Conservation (phyloP, 225 moss, liverwort and hornwort species). For the Rhytidiadelphus loreus region DNA sequence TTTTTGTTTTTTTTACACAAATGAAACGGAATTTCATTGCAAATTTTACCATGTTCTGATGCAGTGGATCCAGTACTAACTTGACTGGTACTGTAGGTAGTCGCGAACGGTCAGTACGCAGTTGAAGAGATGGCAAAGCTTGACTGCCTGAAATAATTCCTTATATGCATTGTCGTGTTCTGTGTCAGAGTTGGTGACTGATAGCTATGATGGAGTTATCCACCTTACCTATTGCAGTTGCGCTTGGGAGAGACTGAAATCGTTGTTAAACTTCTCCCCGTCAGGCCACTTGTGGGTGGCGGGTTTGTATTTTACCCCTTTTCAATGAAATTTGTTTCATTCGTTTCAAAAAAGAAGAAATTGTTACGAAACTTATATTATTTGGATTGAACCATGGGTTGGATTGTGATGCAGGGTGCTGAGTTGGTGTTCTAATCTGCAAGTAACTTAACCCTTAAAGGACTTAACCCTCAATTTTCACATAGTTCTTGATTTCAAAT, state of each 20-base stretch:
- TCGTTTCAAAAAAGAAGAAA: too few relatives aligned
- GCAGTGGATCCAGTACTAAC: neutral
- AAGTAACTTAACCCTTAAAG: neutral
- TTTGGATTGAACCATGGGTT: neutral
- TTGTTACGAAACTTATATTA: neutral
- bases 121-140: neutral
- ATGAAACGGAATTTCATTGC: neutral
- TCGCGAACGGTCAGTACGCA: neutral
- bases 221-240: neutral
- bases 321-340: too few relatives aligned
- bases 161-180: neutral
- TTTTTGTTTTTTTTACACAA: too few relatives aligned
- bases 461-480: neutral
- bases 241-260: neutral
- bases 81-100: neutral
- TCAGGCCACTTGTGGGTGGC: too few relatives aligned
- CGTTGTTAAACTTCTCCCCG: neutral
- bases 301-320: too few relatives aligned
- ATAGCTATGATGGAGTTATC: neutral
- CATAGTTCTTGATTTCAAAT: neutral
- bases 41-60: neutral
- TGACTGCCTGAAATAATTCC: neutral
- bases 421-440: neutral
- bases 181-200: neutral
- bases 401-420: neutral